Percentiles rank a stretch among this genome's conserved stretches.
These are phyloP conservation scores for Cladochytrium replicatum DNA, from an alignment of 192 early-diverging fungal genomes.

Conservation along the genomic window DNA sequence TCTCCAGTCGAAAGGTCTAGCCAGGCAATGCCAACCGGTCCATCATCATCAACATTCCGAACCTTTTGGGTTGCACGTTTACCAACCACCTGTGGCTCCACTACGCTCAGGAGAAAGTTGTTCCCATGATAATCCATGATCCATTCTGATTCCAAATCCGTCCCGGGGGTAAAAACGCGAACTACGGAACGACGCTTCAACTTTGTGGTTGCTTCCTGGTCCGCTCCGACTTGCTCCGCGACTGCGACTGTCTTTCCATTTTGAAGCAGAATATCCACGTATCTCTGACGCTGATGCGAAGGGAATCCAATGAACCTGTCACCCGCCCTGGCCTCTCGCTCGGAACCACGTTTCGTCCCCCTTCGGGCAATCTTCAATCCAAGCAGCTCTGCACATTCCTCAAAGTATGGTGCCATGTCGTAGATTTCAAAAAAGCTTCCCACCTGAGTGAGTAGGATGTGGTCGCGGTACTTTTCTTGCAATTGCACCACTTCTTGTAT, in stretches of 20 bases:
- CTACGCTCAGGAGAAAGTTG: slow-evolving; percentile 39
- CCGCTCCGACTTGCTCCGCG: slow-evolving; percentile 24
- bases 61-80: not conserved
- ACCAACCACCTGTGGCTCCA: not conserved
- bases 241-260: slow-evolving; percentile 34
- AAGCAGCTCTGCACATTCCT: slow-evolving; percentile 17
- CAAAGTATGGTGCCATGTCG: slow-evolving; percentile 17
- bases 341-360: not conserved
- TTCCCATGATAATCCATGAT: not conserved
- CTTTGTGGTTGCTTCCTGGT: slow-evolving; percentile 13
- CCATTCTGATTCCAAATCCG: slow-evolving; percentile 62
- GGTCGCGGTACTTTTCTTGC: slow-evolving; percentile 18
- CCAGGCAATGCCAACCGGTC: slow-evolving; percentile 68
- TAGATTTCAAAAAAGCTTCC: slow-evolving; percentile 45
- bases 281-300: slow-evolving; percentile 2
- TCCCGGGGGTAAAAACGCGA: slow-evolving; percentile 78
- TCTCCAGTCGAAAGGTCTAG: slow-evolving; percentile 85
- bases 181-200: slow-evolving; percentile 55
- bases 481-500: slow-evolving; percentile 15
- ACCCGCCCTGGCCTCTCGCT: slow-evolving; percentile 1
- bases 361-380: slow-evolving; percentile 3
- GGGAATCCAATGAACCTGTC: slow-evolving; percentile 33
- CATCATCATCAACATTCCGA: not conserved
- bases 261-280: slow-evolving; percentile 20
- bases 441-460: slow-evolving; percentile 37